A percentile compares a stretch with the other conserved stretches of the same genome.
Evolutionary conservation across 805 yeast species (phyloP).

Genomic region (Millerozyma miso): DNA sequence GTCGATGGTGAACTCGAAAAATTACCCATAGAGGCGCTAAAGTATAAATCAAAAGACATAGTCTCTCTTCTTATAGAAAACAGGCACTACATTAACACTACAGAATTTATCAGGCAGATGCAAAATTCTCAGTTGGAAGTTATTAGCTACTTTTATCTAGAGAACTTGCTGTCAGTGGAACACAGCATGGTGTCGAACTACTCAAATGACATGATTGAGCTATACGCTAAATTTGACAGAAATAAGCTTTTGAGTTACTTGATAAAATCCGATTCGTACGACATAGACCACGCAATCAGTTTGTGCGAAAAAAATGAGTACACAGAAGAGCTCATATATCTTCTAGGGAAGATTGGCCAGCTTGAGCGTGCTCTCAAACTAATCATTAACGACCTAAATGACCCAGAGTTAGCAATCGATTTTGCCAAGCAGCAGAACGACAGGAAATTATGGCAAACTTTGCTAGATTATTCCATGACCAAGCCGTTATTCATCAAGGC

Average conservation of each 20-base stretch:
- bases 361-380: constrained; percentile 68
- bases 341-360: constrained; percentile 81
- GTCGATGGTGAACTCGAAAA: constrained; percentile 29
- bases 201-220: constrained; percentile 62
- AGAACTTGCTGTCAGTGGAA: constrained; percentile 53
- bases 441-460: constrained; percentile 73
- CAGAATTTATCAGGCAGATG: constrained; percentile 46
- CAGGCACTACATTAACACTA: constrained; percentile 62
- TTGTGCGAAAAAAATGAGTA: constrained; percentile 53
- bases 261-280: constrained; percentile 55
- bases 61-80: constrained; percentile 56
- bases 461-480: constrained; percentile 64
- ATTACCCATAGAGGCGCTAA: constrained; percentile 39
- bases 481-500: constrained; percentile 76
- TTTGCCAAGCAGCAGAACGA: constrained; percentile 71
- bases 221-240: constrained; percentile 63
- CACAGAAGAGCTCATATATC: constrained; percentile 70
- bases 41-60: constrained; percentile 37
- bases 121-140: constrained; percentile 38
- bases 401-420: constrained; percentile 74
- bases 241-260: constrained; percentile 56
- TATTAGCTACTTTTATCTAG: constrained; percentile 63
- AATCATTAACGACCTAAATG: constrained; percentile 71
- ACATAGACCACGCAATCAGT: constrained; percentile 65
- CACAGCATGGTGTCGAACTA: constrained; percentile 49